Base-by-base conservation (phyloP, 1,139 yeast genomes). In the Yamadazyma conglobata region DNA sequence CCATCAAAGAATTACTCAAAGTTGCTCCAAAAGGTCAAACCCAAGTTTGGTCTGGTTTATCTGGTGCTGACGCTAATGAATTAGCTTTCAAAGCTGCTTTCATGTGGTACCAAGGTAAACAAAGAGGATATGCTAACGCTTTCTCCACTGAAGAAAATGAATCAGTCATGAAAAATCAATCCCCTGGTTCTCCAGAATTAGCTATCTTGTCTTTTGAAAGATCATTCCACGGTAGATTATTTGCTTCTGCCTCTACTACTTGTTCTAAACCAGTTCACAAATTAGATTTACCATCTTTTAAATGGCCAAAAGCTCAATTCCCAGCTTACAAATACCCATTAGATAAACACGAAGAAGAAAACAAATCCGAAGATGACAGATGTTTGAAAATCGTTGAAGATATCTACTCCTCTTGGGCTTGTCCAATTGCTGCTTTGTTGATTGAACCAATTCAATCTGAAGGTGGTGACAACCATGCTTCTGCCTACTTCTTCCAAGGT, bases 251-350 rank as follows among this genome's bases (percentile, higher is more conserved):
- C 24, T 77, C 89, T 15, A 73, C 83, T 42, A 83, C 94, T 17
- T 69, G 88, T 55, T 80, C 91, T 32, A 84, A 82, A 66, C 88
- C 93, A 42, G 72, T 83, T 45, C 93, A 84, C 67, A 83, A 83
- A 64, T 71, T 83, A 57, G 94, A 83, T 53, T 75, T 83, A 56
- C 94, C 94, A 38, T 74, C 88, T 10, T 83, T 83, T 64, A 74
- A 81, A 47, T 83, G 94, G 94, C 94, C 94, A 52, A 81, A 79
- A 58, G 91, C 93, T 26, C 77, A 82, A 44, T 84, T 79, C 68
- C 94, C 94, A 37, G 51, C 72, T 28, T 77, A 81, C 60, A 64
- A 77, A 58, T 84, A 84, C 55, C 94, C 93, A 37, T 69, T 82
- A 45, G 82, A 72, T 35, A 62, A 69, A 38, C 53, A 75, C 51